Conservation (phyloP, 2,329 filamentous ascomycete species). For the Neodidymelliopsis sp. region DNA sequence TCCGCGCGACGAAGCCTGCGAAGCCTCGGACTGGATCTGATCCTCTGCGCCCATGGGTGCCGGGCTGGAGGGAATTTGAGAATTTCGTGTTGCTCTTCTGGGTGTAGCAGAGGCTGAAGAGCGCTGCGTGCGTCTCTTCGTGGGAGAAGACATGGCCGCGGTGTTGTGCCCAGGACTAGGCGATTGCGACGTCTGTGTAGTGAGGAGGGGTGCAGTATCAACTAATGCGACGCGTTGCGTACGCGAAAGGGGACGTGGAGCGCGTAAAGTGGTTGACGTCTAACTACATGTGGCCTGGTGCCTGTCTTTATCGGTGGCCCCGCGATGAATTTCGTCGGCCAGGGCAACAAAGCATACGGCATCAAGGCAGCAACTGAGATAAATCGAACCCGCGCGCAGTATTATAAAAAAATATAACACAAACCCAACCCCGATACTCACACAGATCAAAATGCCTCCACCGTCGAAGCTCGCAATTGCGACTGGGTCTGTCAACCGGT, state of each 20-base stretch:
- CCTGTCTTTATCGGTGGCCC: conserved; percentile 11
- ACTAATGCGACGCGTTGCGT: conserved; percentile 30
- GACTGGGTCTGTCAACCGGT: conserved; percentile 78
- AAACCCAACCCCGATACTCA: background rate
- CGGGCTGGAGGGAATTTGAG: conserved; percentile 62
- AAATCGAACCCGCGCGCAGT: background rate
- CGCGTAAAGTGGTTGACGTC: conserved; percentile 29
- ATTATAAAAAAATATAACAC: background rate
- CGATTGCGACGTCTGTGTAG: conserved; percentile 4
- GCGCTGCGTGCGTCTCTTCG: conserved; percentile 62
- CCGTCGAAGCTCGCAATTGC: conserved; percentile 80
- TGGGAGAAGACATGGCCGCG: conserved; percentile 67
- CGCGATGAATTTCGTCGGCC: conserved; percentile 29
- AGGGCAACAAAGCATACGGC: conserved; percentile 18
- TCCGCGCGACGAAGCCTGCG: conserved; percentile 49
- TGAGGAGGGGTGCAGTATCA: conserved; percentile 23
- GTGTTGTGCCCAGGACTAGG: conserved; percentile 12
- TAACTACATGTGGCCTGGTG: conserved; percentile 6
- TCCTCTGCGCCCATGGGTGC: conserved; percentile 54
- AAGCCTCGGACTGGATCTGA: conserved; percentile 54
- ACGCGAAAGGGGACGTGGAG: conserved; percentile 35
- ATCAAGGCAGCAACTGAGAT: conserved; percentile 17
- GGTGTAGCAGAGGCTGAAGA: conserved; percentile 64
- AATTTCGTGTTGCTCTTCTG: conserved; percentile 60
- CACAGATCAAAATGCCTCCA: conserved; percentile 69